Evolutionary conservation across 1,284 basidiomycete species (phyloP), one percentile per base, ranked within the genome.

Genomic region (Naganishia albida): DNA sequence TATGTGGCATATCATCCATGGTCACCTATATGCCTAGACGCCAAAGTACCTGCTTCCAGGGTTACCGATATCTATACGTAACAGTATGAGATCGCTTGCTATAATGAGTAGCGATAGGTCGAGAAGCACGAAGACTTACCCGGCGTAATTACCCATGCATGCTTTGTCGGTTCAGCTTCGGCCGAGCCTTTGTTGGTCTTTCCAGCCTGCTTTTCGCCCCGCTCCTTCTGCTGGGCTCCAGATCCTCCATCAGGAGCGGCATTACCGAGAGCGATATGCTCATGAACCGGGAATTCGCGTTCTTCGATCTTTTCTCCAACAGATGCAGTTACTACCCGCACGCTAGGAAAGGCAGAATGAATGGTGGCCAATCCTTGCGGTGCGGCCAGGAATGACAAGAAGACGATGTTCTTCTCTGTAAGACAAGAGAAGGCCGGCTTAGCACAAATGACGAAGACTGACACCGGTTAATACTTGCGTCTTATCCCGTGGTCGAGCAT

Each of bases 401-500:
- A 92, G 65, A 93, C 86, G 72, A 93, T 92, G 72, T 88, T 87
- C 51, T 88, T 84, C 73, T 93, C 86, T 69, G 88, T 25, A 90
- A 89, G 72, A 93, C 90, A 74, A 93, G 91, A 44, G 28, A 2
- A 28, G 25, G 18, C n/a, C n/a, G n/a, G n/a, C n/a, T n/a, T 10
- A 34, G 34, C 34, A 34, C 34, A 13, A 68, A 52, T 48, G 68
- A 57, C 34, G 30, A 15, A 56, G 48, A 48, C 25, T 50, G 12
- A 4, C n/a, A 3, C n/a, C 20, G 8, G 25, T 16, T 38, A 38
- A n/a, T 20, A 43, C 74, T 66, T 38, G 75, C 75, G 69, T 48
- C 72, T 85, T 8, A 98, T 88, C n/a, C 94, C 93, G 73, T 99
- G 95, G 74, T 99, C 95, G 28, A 98, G 84, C 18, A 98, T 81